Percentiles rank a stretch among this genome's conserved stretches.
phyloP scores from a whole-genome alignment of 2,329 filamentous ascomycete genomes.

The Paraphoma sp. region DNA sequence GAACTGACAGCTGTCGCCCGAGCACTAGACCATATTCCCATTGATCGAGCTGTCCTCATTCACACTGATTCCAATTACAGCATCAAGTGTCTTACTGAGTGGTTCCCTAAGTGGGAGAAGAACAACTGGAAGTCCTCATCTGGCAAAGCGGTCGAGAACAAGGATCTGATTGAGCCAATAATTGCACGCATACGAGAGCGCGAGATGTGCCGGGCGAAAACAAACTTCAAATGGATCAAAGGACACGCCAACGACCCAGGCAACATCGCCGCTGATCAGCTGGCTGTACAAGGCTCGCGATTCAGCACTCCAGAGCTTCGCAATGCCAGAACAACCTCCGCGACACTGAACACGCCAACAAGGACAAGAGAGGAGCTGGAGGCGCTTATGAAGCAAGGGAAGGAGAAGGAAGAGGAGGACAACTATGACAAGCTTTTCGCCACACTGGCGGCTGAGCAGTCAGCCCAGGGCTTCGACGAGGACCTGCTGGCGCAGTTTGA shows the following conservation, averaged over 20 bases:
- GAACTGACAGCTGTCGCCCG: conserved; percentile 88
- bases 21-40: conserved; percentile 77
- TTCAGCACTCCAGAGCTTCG: conserved; percentile 21
- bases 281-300: conserved; percentile 27
- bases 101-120: conserved; percentile 78
- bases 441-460: neutral
- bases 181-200: conserved; percentile 74
- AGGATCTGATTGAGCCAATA: conserved; percentile 79
- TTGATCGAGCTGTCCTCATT: conserved; percentile 74
- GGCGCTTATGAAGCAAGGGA: neutral
- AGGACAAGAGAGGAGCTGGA: neutral
- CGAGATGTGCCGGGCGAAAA: conserved; percentile 59
- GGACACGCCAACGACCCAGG: conserved; percentile 77
- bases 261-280: conserved; percentile 77
- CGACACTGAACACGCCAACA: neutral
- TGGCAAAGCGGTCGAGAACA: conserved; percentile 80
- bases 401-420: neutral
- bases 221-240: conserved; percentile 86
- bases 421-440: conserved; percentile 6
- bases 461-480: neutral
- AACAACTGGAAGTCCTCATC: conserved; percentile 79
- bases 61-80: conserved; percentile 89
- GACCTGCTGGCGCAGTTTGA: neutral
- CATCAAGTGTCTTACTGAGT: conserved; percentile 86
- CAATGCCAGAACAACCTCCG: conserved; percentile 4